These are phyloP conservation scores for Wickerhamomyces rabaulensis DNA, from an alignment of 805 yeast genomes.

Conservation along the genomic window DNA sequence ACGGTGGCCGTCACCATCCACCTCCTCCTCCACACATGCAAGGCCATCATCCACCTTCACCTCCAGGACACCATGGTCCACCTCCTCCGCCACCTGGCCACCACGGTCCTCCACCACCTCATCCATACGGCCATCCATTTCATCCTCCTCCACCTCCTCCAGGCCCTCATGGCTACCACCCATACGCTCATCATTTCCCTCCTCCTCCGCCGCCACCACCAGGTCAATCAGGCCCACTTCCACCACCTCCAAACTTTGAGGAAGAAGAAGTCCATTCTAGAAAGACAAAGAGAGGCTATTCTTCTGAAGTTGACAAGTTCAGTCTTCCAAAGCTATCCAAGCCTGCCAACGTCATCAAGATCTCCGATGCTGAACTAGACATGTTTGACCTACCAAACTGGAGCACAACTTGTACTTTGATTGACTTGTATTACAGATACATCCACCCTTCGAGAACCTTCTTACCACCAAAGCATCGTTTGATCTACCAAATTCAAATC, in stretches of 20 bases:
- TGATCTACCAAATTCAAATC: constrained; percentile 27
- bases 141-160: constrained; percentile 2
- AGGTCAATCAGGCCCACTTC: constrained; percentile 3
- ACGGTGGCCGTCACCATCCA: constrained; percentile 1
- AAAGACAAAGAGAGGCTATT: constrained; percentile 6
- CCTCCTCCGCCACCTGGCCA: not conserved
- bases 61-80: not conserved
- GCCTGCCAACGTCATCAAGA: constrained; percentile 8
- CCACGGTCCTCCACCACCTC: constrained; percentile 1
- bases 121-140: constrained; percentile 1
- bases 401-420: constrained; percentile 26
- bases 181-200: not conserved
- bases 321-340: constrained; percentile 9
- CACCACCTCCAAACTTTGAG: constrained; percentile 6
- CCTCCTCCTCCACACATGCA: not conserved
- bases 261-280: constrained; percentile 1
- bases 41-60: not conserved
- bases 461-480: constrained; percentile 30
- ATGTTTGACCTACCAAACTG: constrained; percentile 33
- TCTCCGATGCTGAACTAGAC: constrained; percentile 27
- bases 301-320: constrained; percentile 2
- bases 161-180: constrained; percentile 3
- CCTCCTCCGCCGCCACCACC: constrained; percentile 3
- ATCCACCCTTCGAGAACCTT: constrained; percentile 33
- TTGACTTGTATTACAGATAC: constrained; percentile 37